Percentiles rank a stretch among this genome's conserved stretches.
Conservation (phyloP, 192 early-diverging fungal species). For the Dissophora ornata region DNA sequence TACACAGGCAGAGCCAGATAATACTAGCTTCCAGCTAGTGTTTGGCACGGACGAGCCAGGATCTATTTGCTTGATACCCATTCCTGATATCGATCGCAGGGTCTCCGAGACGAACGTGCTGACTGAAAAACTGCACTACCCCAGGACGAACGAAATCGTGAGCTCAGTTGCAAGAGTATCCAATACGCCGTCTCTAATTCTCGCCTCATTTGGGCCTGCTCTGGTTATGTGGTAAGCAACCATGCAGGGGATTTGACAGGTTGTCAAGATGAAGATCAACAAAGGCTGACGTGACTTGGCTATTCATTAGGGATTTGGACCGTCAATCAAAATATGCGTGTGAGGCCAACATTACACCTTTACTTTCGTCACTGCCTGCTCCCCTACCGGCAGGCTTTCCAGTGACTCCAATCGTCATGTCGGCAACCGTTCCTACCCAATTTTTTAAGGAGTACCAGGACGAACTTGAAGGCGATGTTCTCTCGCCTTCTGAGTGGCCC, state of each 20-base stretch:
- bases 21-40: neutral
- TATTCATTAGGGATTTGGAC: too few species aligned
- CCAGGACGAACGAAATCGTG: neutral
- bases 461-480: neutral
- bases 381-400: neutral
- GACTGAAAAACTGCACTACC: neutral
- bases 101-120: neutral
- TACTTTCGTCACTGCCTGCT: neutral
- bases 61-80: slow-evolving; percentile 8
- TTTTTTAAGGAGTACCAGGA: slow-evolving; percentile 17
- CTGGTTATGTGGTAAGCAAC: slow-evolving; percentile 14
- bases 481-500: slow-evolving; percentile 6
- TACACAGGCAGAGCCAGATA: neutral
- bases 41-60: slow-evolving; percentile 12
- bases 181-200: slow-evolving; percentile 8
- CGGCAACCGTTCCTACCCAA: slow-evolving; percentile 10
- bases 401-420: slow-evolving; percentile 4
- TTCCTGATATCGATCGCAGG: neutral
- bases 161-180: slow-evolving; percentile 2
- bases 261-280: too few species aligned
- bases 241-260: too few species aligned
- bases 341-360: too few species aligned
- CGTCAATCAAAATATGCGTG: too few species aligned
- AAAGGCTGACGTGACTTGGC: too few species aligned
- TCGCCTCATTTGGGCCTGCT: slow-evolving; percentile 1